Conservation (phyloP, 1,284 basidiomycete genomes). For the Ustilago shanxiensis region DNA sequence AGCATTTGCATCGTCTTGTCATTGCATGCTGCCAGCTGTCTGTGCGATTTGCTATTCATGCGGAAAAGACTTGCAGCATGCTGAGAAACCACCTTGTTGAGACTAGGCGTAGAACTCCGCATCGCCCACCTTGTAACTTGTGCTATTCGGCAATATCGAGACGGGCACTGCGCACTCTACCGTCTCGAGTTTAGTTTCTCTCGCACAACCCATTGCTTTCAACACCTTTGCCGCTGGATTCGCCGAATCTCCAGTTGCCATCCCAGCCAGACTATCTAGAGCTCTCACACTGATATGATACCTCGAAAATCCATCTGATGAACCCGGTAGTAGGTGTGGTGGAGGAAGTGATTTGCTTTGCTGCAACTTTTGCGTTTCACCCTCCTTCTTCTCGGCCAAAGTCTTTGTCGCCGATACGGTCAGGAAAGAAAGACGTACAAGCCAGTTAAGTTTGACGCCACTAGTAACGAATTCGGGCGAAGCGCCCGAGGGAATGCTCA, state of each 20-base stretch:
- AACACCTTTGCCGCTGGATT: slow-evolving; percentile 5
- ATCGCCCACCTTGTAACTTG: slow-evolving; percentile 51
- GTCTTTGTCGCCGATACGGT: slow-evolving; percentile 41
- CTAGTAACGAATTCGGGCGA: slow-evolving; percentile 65
- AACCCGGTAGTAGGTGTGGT: slow-evolving; percentile 49
- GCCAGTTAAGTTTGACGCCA: slow-evolving; percentile 63
- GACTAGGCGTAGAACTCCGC: slow-evolving; percentile 52
- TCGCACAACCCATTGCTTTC: slow-evolving; percentile 11
- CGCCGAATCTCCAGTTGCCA: neutral
- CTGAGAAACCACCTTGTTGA: no score
- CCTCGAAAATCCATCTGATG: slow-evolving; percentile 57
- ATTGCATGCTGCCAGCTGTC: neutral
- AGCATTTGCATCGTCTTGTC: neutral
- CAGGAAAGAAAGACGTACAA: slow-evolving; percentile 60
- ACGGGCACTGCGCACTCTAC: slow-evolving; percentile 68
- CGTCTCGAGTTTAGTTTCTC: slow-evolving; percentile 63
- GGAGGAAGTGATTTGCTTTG: slow-evolving; percentile 33
- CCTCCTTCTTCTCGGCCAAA: neutral
- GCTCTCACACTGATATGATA: slow-evolving; percentile 61
- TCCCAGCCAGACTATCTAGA: slow-evolving; percentile 39
- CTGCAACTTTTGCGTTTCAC: neutral
- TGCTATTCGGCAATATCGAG: slow-evolving; percentile 59
- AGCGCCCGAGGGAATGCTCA: slow-evolving; percentile 63
- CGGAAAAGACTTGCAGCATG: neutral
- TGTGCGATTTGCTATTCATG: slow-evolving; percentile 2